These are phyloP conservation scores for Cyanidioschyzon merolae DNA, from an alignment of 23 red algal genomes.

Conservation along the genomic window DNA sequence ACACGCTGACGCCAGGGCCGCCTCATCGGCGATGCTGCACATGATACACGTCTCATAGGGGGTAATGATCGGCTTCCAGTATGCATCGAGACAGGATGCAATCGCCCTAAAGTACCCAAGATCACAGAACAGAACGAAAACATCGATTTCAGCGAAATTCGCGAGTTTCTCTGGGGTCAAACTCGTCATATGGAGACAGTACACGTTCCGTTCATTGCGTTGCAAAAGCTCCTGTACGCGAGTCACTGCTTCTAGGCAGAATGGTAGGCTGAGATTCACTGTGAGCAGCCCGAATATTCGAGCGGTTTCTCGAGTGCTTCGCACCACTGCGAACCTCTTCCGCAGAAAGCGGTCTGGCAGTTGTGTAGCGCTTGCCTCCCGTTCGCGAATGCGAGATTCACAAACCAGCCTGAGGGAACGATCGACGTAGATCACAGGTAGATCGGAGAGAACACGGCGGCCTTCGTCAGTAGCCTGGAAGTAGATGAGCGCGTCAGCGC, in stretches of 20 bases:
- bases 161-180: constrained; percentile 52
- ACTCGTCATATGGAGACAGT: constrained; percentile 67
- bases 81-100: constrained; percentile 29
- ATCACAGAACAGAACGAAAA: constrained; percentile 65
- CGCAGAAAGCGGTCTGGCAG: neutral
- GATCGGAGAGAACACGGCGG: neutral
- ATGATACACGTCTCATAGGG: constrained; percentile 54
- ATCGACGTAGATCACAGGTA: neutral
- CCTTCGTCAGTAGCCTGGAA: neutral
- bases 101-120: constrained; percentile 22
- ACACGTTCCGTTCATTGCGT: constrained; percentile 23
- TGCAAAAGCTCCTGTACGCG: constrained; percentile 30
- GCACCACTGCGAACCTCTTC: neutral
- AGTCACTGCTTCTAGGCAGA: constrained; percentile 34
- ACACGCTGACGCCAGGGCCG: neutral
- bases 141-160: constrained; percentile 84
- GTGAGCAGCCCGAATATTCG: constrained; percentile 47
- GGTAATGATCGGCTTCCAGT: constrained; percentile 55
- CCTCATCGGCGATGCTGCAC: constrained; percentile 31
- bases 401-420: neutral
- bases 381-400: neutral
- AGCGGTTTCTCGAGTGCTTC: neutral
- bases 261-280: constrained; percentile 32
- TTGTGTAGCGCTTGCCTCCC: neutral
- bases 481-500: neutral